phyloP scores from a whole-genome alignment of 2,329 filamentous ascomycete species.

The Sporothrix dimorphospora region DNA sequence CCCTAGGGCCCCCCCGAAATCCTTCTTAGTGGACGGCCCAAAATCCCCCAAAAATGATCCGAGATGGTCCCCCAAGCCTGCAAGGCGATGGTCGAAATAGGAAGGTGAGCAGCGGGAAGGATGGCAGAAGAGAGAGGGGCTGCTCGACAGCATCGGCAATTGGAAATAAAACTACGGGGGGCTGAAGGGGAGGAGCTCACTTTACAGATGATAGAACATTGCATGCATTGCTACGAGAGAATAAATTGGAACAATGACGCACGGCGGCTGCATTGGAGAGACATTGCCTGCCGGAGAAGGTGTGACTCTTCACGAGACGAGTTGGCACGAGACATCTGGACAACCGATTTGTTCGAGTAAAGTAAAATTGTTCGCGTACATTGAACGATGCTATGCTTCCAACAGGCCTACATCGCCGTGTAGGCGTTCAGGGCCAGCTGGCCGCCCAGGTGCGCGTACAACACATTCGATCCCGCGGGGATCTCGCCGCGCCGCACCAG shows the following conservation, averaged over 20 bases:
- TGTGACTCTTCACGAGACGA: neutral
- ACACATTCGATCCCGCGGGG: conserved; percentile 60
- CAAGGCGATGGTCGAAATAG: neutral
- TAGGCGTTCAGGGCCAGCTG: conserved; percentile 73
- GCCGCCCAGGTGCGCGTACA: conserved; percentile 73
- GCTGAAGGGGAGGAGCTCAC: neutral
- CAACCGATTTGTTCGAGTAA: no score
- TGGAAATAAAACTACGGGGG: neutral
- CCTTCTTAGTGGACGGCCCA: conserved; percentile 2
- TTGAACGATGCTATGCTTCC: no score
- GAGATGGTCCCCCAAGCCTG: no score
- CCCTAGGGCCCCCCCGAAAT: neutral
- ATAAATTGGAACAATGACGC: neutral
- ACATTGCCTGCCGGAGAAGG: no score
- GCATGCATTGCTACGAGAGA: neutral
- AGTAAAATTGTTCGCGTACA: no score
- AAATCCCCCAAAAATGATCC: neutral
- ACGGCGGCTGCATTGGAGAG: neutral
- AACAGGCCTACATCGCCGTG: conserved; percentile 44
- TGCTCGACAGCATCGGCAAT: neutral
- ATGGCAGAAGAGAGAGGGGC: neutral
- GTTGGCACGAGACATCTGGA: no score
- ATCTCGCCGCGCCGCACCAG: conserved; percentile 67
- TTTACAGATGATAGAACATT: neutral
- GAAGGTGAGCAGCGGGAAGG: neutral